These are phyloP conservation scores for Spencermartinsiella europaea DNA, from an alignment of 805 yeast genomes.

Conservation along the genomic window DNA sequence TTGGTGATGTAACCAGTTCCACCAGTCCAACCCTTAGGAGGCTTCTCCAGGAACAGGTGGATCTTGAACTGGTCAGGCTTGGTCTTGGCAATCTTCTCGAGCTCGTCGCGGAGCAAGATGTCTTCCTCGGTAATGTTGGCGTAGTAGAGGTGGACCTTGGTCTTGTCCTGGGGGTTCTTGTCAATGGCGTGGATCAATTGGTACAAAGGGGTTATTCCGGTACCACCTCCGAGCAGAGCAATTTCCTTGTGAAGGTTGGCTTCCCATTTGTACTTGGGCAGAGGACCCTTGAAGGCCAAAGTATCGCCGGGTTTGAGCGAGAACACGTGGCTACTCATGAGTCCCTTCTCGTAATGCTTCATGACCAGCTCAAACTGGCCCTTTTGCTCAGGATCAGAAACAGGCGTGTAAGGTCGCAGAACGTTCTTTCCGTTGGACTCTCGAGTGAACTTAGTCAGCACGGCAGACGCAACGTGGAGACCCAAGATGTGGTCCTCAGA, in stretches of 20 bases:
- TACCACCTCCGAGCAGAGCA: conserved; percentile 89
- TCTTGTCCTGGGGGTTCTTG: conserved; percentile 78
- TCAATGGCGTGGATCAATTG: conserved; percentile 77
- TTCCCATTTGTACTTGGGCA: conserved; percentile 84
- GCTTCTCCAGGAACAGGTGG: conserved; percentile 73
- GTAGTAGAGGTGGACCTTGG: conserved; percentile 77
- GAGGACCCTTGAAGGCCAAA: conserved; percentile 89
- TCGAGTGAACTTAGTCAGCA: conserved; percentile 68
- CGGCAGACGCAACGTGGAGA: conserved; percentile 68
- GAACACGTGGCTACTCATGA: conserved; percentile 71
- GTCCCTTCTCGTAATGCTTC: conserved; percentile 81
- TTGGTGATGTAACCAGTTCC: conserved; percentile 71
- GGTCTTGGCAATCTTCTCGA: conserved; percentile 61
- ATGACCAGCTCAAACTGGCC: conserved; percentile 78
- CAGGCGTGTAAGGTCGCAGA: conserved; percentile 80
- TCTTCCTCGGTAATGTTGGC: conserved; percentile 78
- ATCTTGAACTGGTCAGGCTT: conserved; percentile 76
- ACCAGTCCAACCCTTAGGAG: conserved; percentile 47
- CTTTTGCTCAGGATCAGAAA: conserved; percentile 58
- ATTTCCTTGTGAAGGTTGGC: conserved; percentile 79
- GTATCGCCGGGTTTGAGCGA: conserved; percentile 72
- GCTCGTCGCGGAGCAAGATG: conserved; percentile 69
- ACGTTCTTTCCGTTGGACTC: conserved; percentile 78
- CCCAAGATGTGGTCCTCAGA: conserved; percentile 66
- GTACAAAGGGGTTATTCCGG: conserved; percentile 94